Evolutionary conservation across 495 filamentous ascomycete species (phyloP).

Genomic region (Penicillium paradoxum): DNA sequence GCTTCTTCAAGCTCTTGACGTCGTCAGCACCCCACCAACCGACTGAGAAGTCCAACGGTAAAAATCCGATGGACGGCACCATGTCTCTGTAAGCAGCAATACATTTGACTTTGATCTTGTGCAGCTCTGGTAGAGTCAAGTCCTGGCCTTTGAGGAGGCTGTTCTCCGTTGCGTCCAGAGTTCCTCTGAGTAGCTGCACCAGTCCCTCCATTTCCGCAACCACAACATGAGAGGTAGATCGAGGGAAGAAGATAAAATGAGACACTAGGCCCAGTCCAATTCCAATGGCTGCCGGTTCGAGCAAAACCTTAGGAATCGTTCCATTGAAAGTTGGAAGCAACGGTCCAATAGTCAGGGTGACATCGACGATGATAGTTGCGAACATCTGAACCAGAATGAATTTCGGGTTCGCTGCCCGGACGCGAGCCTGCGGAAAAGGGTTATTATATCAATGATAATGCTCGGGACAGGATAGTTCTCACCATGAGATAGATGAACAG

Average conservation of each 20-base stretch:
- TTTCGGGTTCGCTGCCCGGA: constrained; percentile 39
- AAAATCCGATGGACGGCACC: constrained; percentile 23
- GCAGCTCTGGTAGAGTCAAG: constrained; percentile 10
- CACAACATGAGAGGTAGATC: constrained; percentile 34
- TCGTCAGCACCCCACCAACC: constrained; percentile 30
- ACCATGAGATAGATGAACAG: constrained; percentile 37
- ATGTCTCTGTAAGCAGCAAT: constrained; percentile 19
- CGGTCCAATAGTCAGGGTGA: constrained; percentile 32
- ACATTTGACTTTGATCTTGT: constrained; percentile 15
- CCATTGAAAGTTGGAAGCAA: constrained; percentile 37
- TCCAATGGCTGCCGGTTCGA: constrained; percentile 35
- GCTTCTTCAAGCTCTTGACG: constrained; percentile 25
- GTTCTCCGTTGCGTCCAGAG: constrained; percentile 23
- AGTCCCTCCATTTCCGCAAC: constrained; percentile 33
- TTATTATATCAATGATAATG: neutral
- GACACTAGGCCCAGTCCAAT: constrained; percentile 35
- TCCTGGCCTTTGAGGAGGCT: constrained; percentile 14
- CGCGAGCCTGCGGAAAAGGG: constrained; percentile 22
- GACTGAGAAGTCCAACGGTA: constrained; percentile 28
- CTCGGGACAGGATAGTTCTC: neutral
- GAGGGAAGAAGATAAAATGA: constrained; percentile 38
- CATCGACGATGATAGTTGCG: constrained; percentile 35
- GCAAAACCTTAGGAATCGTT: constrained; percentile 30
- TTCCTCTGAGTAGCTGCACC: constrained; percentile 24
- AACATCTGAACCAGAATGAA: constrained; percentile 31